Evolutionary conservation across 108 stramenopile genomes (phyloP), one percentile per base, ranked within the genome.

Genomic region (Cyclotella sp.): DNA sequence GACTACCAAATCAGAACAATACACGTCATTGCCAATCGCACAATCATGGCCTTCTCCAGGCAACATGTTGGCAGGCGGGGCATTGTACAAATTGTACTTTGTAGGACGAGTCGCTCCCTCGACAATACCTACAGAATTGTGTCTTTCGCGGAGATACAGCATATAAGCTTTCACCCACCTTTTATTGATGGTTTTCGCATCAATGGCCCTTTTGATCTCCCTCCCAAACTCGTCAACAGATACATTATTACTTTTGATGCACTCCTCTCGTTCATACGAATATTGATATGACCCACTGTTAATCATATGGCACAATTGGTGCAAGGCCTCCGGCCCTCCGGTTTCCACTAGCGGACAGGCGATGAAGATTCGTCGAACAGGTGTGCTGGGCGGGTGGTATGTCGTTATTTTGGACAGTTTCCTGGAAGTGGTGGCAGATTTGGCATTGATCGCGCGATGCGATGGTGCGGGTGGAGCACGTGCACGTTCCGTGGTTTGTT

Each of bases 291-390:
- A 43, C 4, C 70, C 72, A 16, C 65, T 41, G 57, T 87, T 87
- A 5, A 87, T 71, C 68, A 82, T 52, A 61, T 87, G 84, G 46
- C 86, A 87, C 28, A 87, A 47, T 44, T 87, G 86, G 66, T 87
- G 86, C 54, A 87, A 41, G 14, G 86, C 86, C 68, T 87, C 86
- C 22, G 86, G 86, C 15, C 86, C 86, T 18, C 86, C 86, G 21
- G 86, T 87, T 51, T 85, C 77, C 27, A 71, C 24, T 21, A 82
- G 75, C 15, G 86, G 86, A 75, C 84, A 85, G 24, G 84, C 81
- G 34, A 83, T 73, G 54, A 70, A 85, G 40, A 87, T 80, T 46
- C 63, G 74, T 59, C 65, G 58, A 15, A 87, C 64, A 55, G 75
- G 70, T 18, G 67, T 61, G 13, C 60, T 53, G 51, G 67, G 49